Evolutionary conservation across 345 rosid genomes (phyloP).

Genomic region (Lumnitzera littorea): DNA sequence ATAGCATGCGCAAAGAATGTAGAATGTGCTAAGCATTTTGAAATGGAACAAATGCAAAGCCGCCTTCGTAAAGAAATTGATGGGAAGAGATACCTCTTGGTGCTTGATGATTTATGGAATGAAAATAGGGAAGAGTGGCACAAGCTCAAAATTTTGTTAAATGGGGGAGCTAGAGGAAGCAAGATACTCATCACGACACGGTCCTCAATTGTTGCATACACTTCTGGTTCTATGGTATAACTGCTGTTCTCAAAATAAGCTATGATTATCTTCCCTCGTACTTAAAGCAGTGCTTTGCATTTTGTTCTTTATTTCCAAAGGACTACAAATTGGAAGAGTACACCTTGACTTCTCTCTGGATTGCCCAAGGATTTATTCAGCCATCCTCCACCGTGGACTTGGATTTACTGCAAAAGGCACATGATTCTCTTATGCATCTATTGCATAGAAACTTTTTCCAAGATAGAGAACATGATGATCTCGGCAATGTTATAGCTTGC

Average conservation of each 20-base stretch:
- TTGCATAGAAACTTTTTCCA: conserved; percentile 17
- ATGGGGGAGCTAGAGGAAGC: background rate
- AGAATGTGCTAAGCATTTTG: background rate
- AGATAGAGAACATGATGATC: conserved; percentile 1
- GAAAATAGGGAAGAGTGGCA: background rate
- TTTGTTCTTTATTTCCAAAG: conserved; percentile 19
- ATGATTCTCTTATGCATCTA: conserved; percentile 17
- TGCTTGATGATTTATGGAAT: conserved; percentile 11
- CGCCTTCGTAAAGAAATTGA: background rate
- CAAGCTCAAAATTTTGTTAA: background rate
- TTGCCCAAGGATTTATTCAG: conserved; percentile 19
- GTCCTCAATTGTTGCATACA: background rate
- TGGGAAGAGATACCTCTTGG: conserved; percentile 5
- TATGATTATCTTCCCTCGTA: conserved; percentile 20
- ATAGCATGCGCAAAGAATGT: background rate
- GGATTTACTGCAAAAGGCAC: conserved; percentile 7
- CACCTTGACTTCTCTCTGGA: conserved; percentile 17
- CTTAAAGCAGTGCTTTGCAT: conserved; percentile 19
- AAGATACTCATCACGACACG: conserved; percentile 4
- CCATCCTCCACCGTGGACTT: background rate
- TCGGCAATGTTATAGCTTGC: background rate
- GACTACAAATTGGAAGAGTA: conserved; percentile 10
- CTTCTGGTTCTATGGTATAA: background rate
- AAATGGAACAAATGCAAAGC: conserved; percentile 3
- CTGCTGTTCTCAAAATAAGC: conserved; percentile 12